Base-by-base conservation (phyloP, 2,329 filamentous ascomycete genomes). In the Rhynchosporium secalis region DNA sequence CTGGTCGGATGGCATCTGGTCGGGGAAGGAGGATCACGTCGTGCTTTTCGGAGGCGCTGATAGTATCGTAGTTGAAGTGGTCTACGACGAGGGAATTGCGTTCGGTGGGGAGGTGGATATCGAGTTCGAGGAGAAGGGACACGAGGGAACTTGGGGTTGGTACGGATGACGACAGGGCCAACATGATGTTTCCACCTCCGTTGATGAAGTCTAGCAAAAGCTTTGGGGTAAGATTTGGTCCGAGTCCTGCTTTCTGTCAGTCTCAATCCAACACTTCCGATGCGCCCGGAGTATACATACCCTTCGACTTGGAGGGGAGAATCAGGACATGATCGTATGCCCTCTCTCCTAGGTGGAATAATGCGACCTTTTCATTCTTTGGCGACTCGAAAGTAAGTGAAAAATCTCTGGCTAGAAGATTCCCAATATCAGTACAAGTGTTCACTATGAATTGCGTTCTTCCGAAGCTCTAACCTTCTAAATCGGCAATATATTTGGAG, bases 321-420 rank as follows among this genome's bases (percentile, higher is more conserved):
- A 99, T 83, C 67, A 98, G 77, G 68, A 98, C 80, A 78, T 99
- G 94, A 78, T 98, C 94, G 78, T 93, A 98, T 66, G 85, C 86
- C 75, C 90, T 87, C 79, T 95, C 91, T 74, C 94, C 95, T 67
- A 95, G 86, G 74, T 86, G 82, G 80, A 97, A 96, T 68, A 99
- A 82, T 57, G 85, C 83, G 71, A 98, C 79, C 56, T 82, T 81
- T 58, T 92, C 86, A 75, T 86, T 90, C 79, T 95, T 95, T 65
- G 92, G 91, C 7, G 92, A 92, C 75, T 93, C 86, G 75, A 92
- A 93, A 43, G 84, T 83, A 69, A 97, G 81, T 64, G 88, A 80
- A 77, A 90, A 98, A 68, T 93, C 94, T 75, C 95, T 87, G 71
- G 80, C 95, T 98, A 56, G 36, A 64, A 47, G 62, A 29, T 38